Evolutionary conservation across 1,284 basidiomycete genomes (phyloP), one percentile per base, ranked within the genome.

Genomic region (Amylostereum areolatum): DNA sequence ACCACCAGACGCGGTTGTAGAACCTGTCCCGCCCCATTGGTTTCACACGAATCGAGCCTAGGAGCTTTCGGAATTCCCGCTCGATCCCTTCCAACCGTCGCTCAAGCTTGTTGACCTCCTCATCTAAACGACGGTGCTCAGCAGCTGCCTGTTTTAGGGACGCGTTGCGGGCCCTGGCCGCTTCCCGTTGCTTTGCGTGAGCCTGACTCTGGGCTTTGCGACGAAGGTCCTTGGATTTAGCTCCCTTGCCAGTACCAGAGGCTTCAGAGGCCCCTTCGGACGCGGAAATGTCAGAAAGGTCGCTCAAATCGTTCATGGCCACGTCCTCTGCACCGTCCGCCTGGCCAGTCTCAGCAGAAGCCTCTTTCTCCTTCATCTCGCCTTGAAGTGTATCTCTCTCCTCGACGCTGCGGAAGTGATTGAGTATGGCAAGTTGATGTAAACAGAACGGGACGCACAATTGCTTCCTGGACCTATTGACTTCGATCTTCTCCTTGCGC

Each of bases 1-100:
- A 91, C 96, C 96, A 99, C 94, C 95, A 99, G 54, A 97, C 78
- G 32, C 89, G 83, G 66, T 97, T 96, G 61, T 90, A 86, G 68
- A 97, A 99, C 48, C 96, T 78, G 65, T 99, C 97, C 55, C 81
- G 78, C 3, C 97, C 96, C 43, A 99, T 61, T 1, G 95, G 92
- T 58, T 89, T 88, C 40, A 92, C 83, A 43, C 96, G 80, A 37
- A 95, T 79, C 5, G 86, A 83, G 50, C 89, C 89, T 31, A 92
- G 72, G 51, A 91, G 75, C 59, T 92, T 85, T 52, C 96, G 77
- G 70, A 97, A 98, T 57, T 98, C 96, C 48, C 91, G 83, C 63
- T 98, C 95, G 54, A 97, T 89, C 50, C 79, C 79, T 58, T 93
- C 91, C 30, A 97, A 78, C 40, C 88, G 77, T 30, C 82, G 77